Percentiles rank a stretch among this genome's conserved stretches.
Conservation (phyloP, 306 rosid genomes). For the Geum urbanum region DNA sequence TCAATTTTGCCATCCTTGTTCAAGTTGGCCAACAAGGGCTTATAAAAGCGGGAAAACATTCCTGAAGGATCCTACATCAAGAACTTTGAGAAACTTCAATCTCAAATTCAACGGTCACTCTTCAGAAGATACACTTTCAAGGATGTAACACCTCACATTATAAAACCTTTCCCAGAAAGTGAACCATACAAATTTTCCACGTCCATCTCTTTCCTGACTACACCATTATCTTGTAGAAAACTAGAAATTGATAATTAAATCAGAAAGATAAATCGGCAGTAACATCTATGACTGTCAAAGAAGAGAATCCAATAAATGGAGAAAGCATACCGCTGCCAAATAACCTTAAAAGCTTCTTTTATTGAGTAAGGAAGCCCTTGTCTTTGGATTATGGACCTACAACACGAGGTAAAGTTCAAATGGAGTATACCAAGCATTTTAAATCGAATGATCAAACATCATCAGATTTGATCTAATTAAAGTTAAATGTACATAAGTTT, state of each 20-base stretch:
- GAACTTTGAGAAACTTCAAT: background rate
- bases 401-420: constrained; percentile 27
- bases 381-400: constrained; percentile 85
- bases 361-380: constrained; percentile 84
- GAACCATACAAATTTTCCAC: constrained; percentile 70
- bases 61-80: background rate
- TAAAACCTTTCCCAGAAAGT: constrained; percentile 66
- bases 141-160: constrained; percentile 30
- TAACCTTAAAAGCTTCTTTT: constrained; percentile 74
- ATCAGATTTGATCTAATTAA: background rate
- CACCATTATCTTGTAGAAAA: constrained; percentile 41
- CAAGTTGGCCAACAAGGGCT: background rate
- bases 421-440: too few species aligned
- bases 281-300: background rate
- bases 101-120: background rate
- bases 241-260: constrained; percentile 38
- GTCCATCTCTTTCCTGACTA: constrained; percentile 52
- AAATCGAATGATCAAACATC: too few species aligned
- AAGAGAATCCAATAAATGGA: constrained; percentile 1
- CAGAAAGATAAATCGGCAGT: background rate
- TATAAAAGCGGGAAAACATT: background rate
- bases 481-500: background rate
- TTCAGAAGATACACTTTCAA: constrained; percentile 36
- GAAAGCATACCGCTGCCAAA: constrained; percentile 63
- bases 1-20: background rate